Conservation (phyloP, 495 filamentous ascomycete species). For the Terfezia claveryi region DNA sequence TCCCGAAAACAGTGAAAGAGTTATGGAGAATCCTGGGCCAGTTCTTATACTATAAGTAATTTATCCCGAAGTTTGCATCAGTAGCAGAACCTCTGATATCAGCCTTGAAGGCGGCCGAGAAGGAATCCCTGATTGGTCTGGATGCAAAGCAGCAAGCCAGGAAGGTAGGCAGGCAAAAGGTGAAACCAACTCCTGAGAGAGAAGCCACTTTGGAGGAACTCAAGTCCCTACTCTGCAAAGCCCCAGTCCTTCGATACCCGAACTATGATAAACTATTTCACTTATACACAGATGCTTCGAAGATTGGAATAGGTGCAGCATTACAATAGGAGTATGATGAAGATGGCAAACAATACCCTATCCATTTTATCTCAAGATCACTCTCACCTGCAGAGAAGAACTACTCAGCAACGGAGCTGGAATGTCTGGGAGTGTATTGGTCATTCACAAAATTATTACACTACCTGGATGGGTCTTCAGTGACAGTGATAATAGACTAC, state of each 20-base stretch:
- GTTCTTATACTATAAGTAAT: conserved; percentile 1
- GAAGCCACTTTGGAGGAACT: not conserved
- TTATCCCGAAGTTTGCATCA: conserved; percentile 1
- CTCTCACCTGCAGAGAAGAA: not conserved
- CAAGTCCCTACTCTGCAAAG: not conserved
- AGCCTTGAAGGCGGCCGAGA: not conserved
- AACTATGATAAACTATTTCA: not conserved
- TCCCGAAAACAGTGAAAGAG: not conserved
- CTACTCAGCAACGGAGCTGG: not conserved
- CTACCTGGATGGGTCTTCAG: not conserved
- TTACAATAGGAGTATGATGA: not conserved
- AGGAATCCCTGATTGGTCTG: not conserved
- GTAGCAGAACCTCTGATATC: not conserved
- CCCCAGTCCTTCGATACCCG: not conserved
- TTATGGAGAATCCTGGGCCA: not conserved
- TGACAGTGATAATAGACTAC: not conserved
- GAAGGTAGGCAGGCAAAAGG: not conserved
- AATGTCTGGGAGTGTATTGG: not conserved
- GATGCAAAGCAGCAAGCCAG: not conserved
- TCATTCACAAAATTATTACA: not conserved
- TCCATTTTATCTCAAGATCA: not conserved
- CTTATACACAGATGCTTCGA: not conserved
- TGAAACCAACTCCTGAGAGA: not conserved
- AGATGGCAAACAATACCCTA: not conserved
- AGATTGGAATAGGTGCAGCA: not conserved